Base-by-base conservation (phyloP, 2,329 filamentous ascomycete species). In the Aulographum hederae region DNA sequence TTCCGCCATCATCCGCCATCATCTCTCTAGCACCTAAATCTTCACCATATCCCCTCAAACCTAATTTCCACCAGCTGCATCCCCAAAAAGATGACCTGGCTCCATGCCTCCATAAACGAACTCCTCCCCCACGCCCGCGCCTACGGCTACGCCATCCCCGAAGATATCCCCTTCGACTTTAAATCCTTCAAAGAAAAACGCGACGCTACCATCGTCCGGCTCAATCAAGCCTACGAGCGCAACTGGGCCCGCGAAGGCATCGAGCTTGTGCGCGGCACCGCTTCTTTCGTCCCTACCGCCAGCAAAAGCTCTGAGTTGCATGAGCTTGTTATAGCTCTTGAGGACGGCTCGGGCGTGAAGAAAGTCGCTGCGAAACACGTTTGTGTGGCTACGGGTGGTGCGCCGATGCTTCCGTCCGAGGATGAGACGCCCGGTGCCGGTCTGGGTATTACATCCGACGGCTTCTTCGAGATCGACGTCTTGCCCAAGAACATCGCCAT, bases 11-110 rank as follows among this genome's bases (percentile, higher is more conserved):
- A n/a, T n/a, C n/a, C n/a, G n/a, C n/a, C n/a, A n/a, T n/a, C n/a
- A n/a, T n/a, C n/a, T n/a, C n/a, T n/a, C n/a, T n/a, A n/a, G n/a
- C n/a, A n/a, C n/a, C n/a, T n/a, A n/a, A n/a, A n/a, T n/a, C n/a
- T n/a, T n/a, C n/a, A n/a, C n/a, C n/a, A n/a, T n/a, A n/a, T n/a
- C n/a, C n/a, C n/a, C n/a, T n/a, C n/a, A n/a, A n/a, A n/a, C n/a
- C n/a, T n/a, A 28, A 16, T n/a, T 28, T 16, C 27, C 6, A 28
- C 8, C 11, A 28, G 63, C 34, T 65, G 60, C 38, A 57, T 64
- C 5, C 61, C 61, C 18, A 65, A 65, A 46, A 65, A 63, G 38
- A 61, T 63, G 51, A 63, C 60, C 28, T 63, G 57, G 58, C 63
- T 64, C 43, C 60, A 61, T 36, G 57, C 60, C 4, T 56, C 57